Percentiles rank a stretch among this genome's conserved stretches.
phyloP scores from a whole-genome alignment of 2,329 filamentous ascomycete genomes.

The Diaporthe vaccinii region DNA sequence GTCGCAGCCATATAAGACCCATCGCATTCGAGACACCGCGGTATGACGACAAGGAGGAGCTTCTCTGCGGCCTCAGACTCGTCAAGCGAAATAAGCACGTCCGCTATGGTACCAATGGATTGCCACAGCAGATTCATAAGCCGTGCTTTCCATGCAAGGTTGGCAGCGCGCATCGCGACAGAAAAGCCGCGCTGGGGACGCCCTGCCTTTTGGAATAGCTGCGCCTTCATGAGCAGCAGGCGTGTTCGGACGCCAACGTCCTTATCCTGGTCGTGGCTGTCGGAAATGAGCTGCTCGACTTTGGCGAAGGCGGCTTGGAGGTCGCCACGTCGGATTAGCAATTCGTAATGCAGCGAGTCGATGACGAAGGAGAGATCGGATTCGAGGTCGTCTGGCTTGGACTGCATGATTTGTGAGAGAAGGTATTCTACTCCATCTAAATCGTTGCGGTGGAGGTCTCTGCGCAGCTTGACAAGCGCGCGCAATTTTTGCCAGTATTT shows the following conservation, averaged over 20 bases:
- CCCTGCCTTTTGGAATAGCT: conserved; percentile 76
- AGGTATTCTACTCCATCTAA: conserved; percentile 65
- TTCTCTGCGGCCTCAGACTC: conserved; percentile 78
- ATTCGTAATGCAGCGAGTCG: conserved; percentile 66
- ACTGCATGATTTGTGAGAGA: conserved; percentile 66
- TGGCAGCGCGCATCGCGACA: conserved; percentile 80
- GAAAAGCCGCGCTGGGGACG: conserved; percentile 83
- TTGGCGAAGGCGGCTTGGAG: conserved; percentile 62
- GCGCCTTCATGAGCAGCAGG: conserved; percentile 79
- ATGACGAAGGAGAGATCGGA: conserved; percentile 65
- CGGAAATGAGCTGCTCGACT: conserved; percentile 59
- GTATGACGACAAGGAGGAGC: conserved; percentile 78
- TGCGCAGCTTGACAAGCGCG: conserved; percentile 74
- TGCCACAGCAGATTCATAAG: conserved; percentile 81
- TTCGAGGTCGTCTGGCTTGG: conserved; percentile 63
- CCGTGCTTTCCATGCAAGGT: conserved; percentile 77
- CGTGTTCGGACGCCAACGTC: conserved; percentile 76
- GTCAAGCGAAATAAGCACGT: conserved; percentile 76
- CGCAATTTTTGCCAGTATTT: conserved; percentile 80
- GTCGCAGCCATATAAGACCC: conserved; percentile 72
- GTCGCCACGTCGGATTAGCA: conserved; percentile 62
- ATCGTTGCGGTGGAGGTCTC: conserved; percentile 70
- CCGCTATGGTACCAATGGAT: conserved; percentile 75
- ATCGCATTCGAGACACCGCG: conserved; percentile 81
- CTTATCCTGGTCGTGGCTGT: conserved; percentile 59